phyloP scores from a whole-genome alignment of 202 grass and related monocot species.

The Panicum virgatum region DNA sequence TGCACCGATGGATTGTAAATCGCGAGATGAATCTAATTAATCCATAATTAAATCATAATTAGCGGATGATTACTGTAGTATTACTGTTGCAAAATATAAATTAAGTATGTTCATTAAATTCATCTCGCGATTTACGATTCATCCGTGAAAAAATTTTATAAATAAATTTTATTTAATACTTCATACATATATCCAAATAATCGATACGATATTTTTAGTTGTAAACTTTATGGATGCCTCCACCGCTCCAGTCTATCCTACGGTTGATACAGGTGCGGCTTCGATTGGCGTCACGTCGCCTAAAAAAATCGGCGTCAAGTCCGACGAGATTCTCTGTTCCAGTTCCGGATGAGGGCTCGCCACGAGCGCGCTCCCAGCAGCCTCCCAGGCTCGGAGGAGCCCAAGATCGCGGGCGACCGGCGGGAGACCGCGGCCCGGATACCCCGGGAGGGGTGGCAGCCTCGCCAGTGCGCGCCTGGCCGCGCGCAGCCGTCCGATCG shows the following conservation, averaged over 20 bases:
- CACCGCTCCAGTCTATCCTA: neutral
- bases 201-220: too few relatives aligned
- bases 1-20: too few relatives aligned
- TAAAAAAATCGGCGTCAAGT: neutral
- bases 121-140: too few relatives aligned
- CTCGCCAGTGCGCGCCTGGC: neutral
- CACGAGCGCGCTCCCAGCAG: neutral
- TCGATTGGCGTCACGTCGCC: neutral
- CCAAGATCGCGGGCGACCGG: slow-evolving; percentile 18
- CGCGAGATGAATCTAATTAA: too few relatives aligned
- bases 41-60: too few relatives aligned
- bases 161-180: too few relatives aligned
- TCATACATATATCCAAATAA: too few relatives aligned
- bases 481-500: slow-evolving; percentile 20
- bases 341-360: neutral
- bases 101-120: too few relatives aligned
- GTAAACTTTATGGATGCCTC: too few relatives aligned
- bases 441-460: slow-evolving; percentile 38
- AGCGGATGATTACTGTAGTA: too few relatives aligned
- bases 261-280: neutral
- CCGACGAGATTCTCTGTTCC: neutral
- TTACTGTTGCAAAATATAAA: too few relatives aligned
- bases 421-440: slow-evolving; percentile 36
- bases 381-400: neutral
- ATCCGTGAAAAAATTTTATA: too few relatives aligned